A percentile compares a stretch with the other conserved stretches of the same genome.
Evolutionary conservation across 768 basidiomycete genomes (phyloP).

Genomic region (Macrolepiota dolichaula): DNA sequence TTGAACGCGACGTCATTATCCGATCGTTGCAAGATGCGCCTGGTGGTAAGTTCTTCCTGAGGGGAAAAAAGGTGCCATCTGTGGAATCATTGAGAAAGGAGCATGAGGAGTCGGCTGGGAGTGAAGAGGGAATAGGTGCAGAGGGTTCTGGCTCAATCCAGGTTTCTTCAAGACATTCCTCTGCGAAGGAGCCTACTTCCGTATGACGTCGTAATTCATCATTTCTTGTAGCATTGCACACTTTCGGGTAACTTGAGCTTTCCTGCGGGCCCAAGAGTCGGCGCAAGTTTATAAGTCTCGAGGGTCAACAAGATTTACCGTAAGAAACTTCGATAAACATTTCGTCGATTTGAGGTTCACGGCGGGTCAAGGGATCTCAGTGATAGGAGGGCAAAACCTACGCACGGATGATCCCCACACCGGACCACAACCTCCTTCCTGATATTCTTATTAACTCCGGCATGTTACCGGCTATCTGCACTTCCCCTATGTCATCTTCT

Average conservation of each 20-base stretch:
- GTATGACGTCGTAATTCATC: neutral
- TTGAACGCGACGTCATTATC: conserved; percentile 34
- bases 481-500: too few relatives aligned
- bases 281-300: too few relatives aligned
- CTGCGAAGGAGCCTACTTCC: neutral
- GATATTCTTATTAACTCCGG: too few relatives aligned
- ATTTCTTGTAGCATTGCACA: neutral
- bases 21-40: conserved; percentile 39
- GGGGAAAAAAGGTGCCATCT: conserved; percentile 20
- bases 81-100: conserved; percentile 20
- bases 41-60: conserved; percentile 32
- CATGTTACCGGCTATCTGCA: too few relatives aligned
- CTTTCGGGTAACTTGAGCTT: neutral
- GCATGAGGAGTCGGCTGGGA: neutral
- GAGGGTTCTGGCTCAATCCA: neutral
- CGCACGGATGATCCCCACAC: too few relatives aligned
- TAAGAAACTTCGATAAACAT: too few relatives aligned
- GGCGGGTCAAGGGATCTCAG: too few relatives aligned
- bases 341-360: too few relatives aligned
- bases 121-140: neutral
- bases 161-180: neutral
- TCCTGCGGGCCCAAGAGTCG: too few relatives aligned
- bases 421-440: too few relatives aligned
- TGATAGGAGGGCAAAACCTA: too few relatives aligned
- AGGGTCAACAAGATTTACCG: too few relatives aligned